Base-by-base conservation (phyloP, 2,329 filamentous ascomycete species). In the Didymellaceae sp. region DNA sequence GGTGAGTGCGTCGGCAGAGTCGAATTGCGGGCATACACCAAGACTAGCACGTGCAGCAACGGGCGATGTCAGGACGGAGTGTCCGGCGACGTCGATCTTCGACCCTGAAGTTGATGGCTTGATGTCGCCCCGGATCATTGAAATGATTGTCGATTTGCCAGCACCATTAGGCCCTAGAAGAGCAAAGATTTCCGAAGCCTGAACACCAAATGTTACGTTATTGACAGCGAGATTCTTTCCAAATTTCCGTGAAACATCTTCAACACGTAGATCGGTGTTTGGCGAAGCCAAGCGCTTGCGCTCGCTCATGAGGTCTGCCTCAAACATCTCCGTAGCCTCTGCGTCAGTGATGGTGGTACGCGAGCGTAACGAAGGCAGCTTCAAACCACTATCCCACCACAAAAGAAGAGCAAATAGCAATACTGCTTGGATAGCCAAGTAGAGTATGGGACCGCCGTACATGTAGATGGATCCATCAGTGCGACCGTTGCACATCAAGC, bases 81-180 rank as follows among this genome's bases (percentile, higher is more conserved):
- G 81, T 53, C 86, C 80, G 59, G 94, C 88, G 20, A 97, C 86
- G 34, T 89, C 80, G 10, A 96, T 84, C 47, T 91, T 86, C 25
- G 90, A 89, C 10, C 82, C 81, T 37, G 75, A 73, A 44, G 78
- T 76, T 13, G 83, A 85, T 0, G 91, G 90, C 39, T 85, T 84
- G 33, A 92, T 80, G 62, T 96, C 91, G 14, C 92, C 92, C 52
- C 91, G 84, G 57, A 97, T 90, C 46, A 96, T 80, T 2, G 86
- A 89, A 59, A 96, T 95, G 0, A 89, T 94, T 0, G 91, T 96
- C 0, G 86, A 90, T 66, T 96, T 96, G 41, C 92, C 92, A 0
- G 91, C 92, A 16, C 91, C 91, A 67, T 96, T 96, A 8, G 91
- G 91, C 0, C 92, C 92, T 0, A 97, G 81, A 0, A 97, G 80